phyloP scores from a whole-genome alignment of 768 basidiomycete genomes.

The Mycena metata region DNA sequence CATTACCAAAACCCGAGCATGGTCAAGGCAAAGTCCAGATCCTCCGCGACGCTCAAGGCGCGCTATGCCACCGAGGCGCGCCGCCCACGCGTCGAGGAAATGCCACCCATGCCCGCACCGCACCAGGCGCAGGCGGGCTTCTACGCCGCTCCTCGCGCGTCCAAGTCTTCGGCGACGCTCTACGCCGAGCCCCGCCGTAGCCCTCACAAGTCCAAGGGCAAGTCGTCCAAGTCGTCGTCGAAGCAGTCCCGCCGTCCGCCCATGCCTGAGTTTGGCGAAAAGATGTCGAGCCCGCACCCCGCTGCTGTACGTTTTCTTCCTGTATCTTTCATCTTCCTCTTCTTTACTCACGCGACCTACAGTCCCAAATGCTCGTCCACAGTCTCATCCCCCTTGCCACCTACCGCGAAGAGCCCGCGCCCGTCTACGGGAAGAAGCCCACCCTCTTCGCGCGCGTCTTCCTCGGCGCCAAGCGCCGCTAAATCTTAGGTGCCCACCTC shows the following conservation, averaged over 20 bases:
- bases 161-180: conserved; percentile 26
- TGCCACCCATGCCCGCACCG: conserved; percentile 7
- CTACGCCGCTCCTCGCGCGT: conserved; percentile 22
- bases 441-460: conserved; percentile 30
- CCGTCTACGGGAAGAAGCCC: neutral
- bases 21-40: conserved; percentile 13
- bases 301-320: conserved; percentile 24
- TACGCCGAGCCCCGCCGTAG: conserved; percentile 18
- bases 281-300: conserved; percentile 17
- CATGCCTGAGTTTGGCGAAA: conserved; percentile 22
- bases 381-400: conserved; percentile 17
- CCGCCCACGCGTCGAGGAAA: conserved; percentile 15
- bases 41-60: conserved; percentile 21
- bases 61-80: conserved; percentile 20
- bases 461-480: conserved; percentile 1
- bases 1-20: neutral
- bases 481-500: neutral
- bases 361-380: conserved; percentile 33
- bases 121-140: neutral
- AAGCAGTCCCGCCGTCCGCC: conserved; percentile 16
- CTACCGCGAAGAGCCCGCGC: neutral
- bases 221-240: neutral
- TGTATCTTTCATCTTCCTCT: neutral
- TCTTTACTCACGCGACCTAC: neutral
- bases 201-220: neutral